A percentile compares a stretch with the other conserved stretches of the same genome.
Evolutionary conservation across 495 filamentous ascomycete genomes (phyloP).

Genomic region (Penicillium pulvis): DNA sequence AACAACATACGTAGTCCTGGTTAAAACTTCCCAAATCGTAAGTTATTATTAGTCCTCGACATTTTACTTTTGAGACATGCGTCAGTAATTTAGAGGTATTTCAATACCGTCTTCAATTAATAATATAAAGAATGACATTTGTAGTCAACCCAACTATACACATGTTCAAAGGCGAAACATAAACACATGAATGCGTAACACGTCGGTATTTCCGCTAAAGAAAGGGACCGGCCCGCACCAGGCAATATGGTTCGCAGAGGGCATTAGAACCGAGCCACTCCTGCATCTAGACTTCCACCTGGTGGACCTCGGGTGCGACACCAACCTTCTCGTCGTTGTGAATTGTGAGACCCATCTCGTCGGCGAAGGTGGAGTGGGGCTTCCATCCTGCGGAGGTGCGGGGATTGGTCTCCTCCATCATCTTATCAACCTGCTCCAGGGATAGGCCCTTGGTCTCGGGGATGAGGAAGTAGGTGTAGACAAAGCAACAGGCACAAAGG

Average conservation of each 20-base stretch:
- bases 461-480: slow-evolving; percentile 80
- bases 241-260: background rate
- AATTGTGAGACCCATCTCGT: slow-evolving; percentile 57
- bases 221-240: background rate
- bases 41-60: no score
- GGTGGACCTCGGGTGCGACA: slow-evolving; percentile 30
- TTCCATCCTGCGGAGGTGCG: slow-evolving; percentile 75
- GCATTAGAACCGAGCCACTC: background rate
- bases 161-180: background rate
- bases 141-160: background rate
- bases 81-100: no score
- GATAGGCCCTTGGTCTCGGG: slow-evolving; percentile 87
- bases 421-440: slow-evolving; percentile 86
- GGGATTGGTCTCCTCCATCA: slow-evolving; percentile 84
- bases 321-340: slow-evolving; percentile 37
- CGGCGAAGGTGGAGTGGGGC: slow-evolving; percentile 71
- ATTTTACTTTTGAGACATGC: no score
- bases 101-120: background rate
- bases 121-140: background rate
- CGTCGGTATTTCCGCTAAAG: background rate
- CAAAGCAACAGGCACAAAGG: slow-evolving; percentile 62
- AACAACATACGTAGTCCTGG: no score
- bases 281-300: slow-evolving; percentile 33
- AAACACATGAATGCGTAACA: background rate
- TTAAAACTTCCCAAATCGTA: no score